phyloP scores from a whole-genome alignment of 495 filamentous ascomycete species.

The Talaromyces adpressus region DNA sequence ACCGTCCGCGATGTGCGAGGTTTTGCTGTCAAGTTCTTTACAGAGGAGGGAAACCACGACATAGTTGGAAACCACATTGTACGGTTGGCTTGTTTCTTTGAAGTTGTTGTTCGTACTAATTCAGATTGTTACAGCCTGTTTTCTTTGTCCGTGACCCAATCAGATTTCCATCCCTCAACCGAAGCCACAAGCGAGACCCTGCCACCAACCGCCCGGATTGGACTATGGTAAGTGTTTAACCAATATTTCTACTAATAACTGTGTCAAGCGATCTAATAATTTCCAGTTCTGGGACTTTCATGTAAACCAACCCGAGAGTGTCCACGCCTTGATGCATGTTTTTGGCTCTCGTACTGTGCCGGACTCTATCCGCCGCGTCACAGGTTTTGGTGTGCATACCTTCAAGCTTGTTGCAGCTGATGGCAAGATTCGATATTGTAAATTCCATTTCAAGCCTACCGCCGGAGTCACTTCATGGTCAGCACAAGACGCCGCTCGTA shows the following conservation, averaged over 20 bases:
- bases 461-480: constrained; percentile 54
- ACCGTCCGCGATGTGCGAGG: constrained; percentile 60
- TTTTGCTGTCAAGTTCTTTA: constrained; percentile 69
- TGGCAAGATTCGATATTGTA: constrained; percentile 55
- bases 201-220: constrained; percentile 37
- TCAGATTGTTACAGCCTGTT: constrained; percentile 12
- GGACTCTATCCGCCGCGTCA: constrained; percentile 51
- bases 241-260: neutral
- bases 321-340: constrained; percentile 62
- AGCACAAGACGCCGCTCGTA: constrained; percentile 47
- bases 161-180: constrained; percentile 50
- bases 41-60: constrained; percentile 71
- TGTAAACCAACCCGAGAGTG: constrained; percentile 51
- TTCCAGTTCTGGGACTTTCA: constrained; percentile 54
- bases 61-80: constrained; percentile 51
- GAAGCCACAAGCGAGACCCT: constrained; percentile 44
- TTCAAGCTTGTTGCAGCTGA: constrained; percentile 57
- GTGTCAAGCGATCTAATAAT: neutral
- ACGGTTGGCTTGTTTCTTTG: constrained; percentile 17
- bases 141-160: constrained; percentile 51
- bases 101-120: neutral
- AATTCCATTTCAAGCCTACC: constrained; percentile 60
- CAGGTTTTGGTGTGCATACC: constrained; percentile 60
- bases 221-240: constrained; percentile 34
- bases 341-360: constrained; percentile 62